A percentile compares a stretch with the other conserved stretches of the same genome.
Conservation (phyloP, 176 grass and related monocot genomes). For the Musa acuminata region DNA sequence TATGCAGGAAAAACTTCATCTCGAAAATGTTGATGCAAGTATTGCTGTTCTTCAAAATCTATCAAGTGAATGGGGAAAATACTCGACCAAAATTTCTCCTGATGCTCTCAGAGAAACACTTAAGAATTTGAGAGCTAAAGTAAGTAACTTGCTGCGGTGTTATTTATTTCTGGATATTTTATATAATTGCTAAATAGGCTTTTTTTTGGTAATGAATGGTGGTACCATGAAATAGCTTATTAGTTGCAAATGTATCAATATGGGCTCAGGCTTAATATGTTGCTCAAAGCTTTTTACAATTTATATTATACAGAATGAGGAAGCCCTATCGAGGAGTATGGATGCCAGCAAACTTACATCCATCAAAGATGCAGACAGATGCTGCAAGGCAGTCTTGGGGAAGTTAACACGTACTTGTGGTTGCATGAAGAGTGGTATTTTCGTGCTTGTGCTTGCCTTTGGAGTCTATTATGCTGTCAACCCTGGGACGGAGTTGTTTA, state of each 20-base stretch:
- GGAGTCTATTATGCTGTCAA: constrained; percentile 31
- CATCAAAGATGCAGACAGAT: constrained; percentile 81
- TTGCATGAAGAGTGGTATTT: constrained; percentile 55
- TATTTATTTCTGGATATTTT: neutral
- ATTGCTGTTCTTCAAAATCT: constrained; percentile 60
- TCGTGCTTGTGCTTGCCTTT: constrained; percentile 30
- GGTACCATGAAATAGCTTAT: neutral
- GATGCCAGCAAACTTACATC: constrained; percentile 37
- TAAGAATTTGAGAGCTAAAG: constrained; percentile 71
- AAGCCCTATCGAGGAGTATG: constrained; percentile 26
- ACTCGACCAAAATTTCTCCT: constrained; percentile 51
- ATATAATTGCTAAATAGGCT: neutral
- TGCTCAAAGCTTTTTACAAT: neutral
- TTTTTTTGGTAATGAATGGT: too few relatives aligned
- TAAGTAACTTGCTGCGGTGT: constrained; percentile 18
- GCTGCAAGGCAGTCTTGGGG: constrained; percentile 65
- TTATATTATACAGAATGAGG: constrained; percentile 57
- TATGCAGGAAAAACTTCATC: constrained; percentile 55
- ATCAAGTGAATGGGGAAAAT: constrained; percentile 48
- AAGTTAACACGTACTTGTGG: constrained; percentile 41
- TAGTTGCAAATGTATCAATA: neutral
- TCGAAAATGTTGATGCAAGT: constrained; percentile 64
- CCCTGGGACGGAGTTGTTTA: constrained; percentile 35
- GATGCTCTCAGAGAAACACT: constrained; percentile 61
- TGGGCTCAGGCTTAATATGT: neutral